phyloP scores from a whole-genome alignment of 768 basidiomycete genomes.

The Trametes gibbosa region DNA sequence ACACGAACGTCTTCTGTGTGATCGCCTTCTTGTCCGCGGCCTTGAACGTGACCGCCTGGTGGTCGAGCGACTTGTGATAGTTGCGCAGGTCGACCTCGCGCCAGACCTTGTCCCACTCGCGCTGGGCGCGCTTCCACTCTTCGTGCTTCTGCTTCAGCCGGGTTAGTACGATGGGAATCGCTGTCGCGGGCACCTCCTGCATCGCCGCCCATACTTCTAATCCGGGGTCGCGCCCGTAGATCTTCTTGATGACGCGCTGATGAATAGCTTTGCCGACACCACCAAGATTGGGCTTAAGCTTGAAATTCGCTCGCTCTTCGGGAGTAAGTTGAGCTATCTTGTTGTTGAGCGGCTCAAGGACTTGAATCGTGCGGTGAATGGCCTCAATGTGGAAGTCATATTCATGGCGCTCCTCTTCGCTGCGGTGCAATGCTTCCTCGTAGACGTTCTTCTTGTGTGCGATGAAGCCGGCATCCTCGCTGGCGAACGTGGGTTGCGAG shows the following conservation, averaged over 20 bases:
- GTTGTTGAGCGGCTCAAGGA: conserved; percentile 88
- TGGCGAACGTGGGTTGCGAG: conserved; percentile 93
- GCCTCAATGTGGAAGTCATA: conserved; percentile 99
- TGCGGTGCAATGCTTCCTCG: conserved; percentile 94
- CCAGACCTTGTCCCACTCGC: conserved; percentile 99
- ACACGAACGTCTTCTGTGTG: conserved; percentile 71
- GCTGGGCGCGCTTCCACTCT: conserved; percentile 95
- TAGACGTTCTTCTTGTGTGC: conserved; percentile 93
- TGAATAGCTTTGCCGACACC: conserved; percentile 86
- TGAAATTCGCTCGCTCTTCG: conserved; percentile 80
- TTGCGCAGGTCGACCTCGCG: conserved; percentile 93
- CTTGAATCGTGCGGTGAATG: conserved; percentile 82
- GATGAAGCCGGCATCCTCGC: conserved; percentile 89
- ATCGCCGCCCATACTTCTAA: conserved; percentile 80
- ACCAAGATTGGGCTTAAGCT: conserved; percentile 85
- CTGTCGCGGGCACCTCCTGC: conserved; percentile 87
- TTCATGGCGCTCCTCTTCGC: conserved; percentile 97
- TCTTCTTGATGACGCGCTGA: conserved; percentile 92
- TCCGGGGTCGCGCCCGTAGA: conserved; percentile 87
- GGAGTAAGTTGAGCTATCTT: conserved; percentile 76
- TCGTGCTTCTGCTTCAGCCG: conserved; percentile 96
- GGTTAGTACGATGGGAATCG: conserved; percentile 86
- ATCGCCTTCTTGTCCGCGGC: conserved; percentile 83
- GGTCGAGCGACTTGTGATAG: conserved; percentile 90
- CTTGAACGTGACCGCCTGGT: conserved; percentile 91